These are phyloP conservation scores for Triticum monococcum DNA, from an alignment of 176 grass and related monocot genomes.

Conservation along the genomic window DNA sequence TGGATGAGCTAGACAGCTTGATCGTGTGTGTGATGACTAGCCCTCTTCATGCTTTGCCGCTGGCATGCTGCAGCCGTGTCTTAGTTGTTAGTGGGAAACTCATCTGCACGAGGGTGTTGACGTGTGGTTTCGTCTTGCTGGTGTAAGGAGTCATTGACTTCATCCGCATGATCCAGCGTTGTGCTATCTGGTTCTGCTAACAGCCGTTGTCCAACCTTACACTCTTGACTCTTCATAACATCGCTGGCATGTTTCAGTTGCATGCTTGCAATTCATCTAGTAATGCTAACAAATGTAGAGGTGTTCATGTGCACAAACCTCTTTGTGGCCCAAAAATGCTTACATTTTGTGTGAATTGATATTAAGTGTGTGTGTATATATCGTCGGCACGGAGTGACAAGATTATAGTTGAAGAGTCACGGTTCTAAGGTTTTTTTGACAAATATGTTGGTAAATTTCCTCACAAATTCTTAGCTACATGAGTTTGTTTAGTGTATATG, in stretches of 20 bases:
- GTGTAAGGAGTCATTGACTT: too few relatives aligned
- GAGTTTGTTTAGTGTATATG: not conserved
- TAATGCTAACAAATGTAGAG: not conserved
- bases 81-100: not conserved
- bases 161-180: not conserved
- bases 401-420: not conserved
- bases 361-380: too few relatives aligned
- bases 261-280: not conserved
- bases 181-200: too few relatives aligned
- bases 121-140: not conserved
- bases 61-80: not conserved
- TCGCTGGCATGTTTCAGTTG: too few relatives aligned
- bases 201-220: too few relatives aligned
- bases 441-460: not conserved
- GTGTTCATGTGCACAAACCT: not conserved
- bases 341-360: too few relatives aligned
- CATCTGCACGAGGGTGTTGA: too few relatives aligned
- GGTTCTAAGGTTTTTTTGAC: not conserved
- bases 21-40: not conserved
- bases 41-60: not conserved
- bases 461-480: not conserved
- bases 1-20: not conserved
- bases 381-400: not conserved
- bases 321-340: too few relatives aligned
- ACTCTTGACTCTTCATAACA: too few relatives aligned